Conservation (phyloP, 2,329 filamentous ascomycete genomes). For the Claviceps sp. region DNA sequence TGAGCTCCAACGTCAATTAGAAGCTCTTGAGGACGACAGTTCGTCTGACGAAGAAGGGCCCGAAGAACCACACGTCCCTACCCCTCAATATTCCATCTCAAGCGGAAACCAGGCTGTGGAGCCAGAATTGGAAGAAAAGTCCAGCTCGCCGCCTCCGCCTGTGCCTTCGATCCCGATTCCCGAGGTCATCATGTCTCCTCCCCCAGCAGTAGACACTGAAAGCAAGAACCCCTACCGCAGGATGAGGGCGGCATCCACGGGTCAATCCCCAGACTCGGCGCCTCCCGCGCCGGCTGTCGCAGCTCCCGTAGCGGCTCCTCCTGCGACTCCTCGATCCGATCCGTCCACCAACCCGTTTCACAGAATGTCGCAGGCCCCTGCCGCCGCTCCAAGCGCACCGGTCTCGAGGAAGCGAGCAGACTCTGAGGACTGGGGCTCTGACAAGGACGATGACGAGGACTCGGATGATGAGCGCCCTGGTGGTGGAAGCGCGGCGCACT, state of each 20-base stretch:
- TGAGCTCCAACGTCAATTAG: slow-evolving; percentile 77
- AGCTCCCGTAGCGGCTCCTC: slow-evolving; percentile 22
- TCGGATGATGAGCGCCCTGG: slow-evolving; percentile 70
- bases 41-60: slow-evolving; percentile 70
- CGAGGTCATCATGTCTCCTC: slow-evolving; percentile 36
- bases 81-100: slow-evolving; percentile 43
- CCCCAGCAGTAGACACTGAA: slow-evolving; percentile 45
- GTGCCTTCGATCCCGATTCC: slow-evolving; percentile 22
- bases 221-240: slow-evolving; percentile 94
- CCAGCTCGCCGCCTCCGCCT: slow-evolving; percentile 34
- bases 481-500: slow-evolving; percentile 73
- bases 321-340: slow-evolving; percentile 30
- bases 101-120: slow-evolving; percentile 37
- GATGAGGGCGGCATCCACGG: slow-evolving; percentile 62
- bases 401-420: slow-evolving; percentile 40
- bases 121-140: slow-evolving; percentile 40
- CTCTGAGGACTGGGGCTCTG: slow-evolving; percentile 72
- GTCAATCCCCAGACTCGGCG: slow-evolving; percentile 24
- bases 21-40: slow-evolving; percentile 57
- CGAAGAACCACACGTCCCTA: slow-evolving; percentile 40
- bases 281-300: slow-evolving; percentile 13
- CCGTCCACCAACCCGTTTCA: slow-evolving; percentile 94
- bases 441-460: slow-evolving; percentile 48
- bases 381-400: slow-evolving; percentile 36
- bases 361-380: slow-evolving; percentile 53